phyloP scores from a whole-genome alignment of 352 stramenopile species.

The Phytophthora cajani region DNA sequence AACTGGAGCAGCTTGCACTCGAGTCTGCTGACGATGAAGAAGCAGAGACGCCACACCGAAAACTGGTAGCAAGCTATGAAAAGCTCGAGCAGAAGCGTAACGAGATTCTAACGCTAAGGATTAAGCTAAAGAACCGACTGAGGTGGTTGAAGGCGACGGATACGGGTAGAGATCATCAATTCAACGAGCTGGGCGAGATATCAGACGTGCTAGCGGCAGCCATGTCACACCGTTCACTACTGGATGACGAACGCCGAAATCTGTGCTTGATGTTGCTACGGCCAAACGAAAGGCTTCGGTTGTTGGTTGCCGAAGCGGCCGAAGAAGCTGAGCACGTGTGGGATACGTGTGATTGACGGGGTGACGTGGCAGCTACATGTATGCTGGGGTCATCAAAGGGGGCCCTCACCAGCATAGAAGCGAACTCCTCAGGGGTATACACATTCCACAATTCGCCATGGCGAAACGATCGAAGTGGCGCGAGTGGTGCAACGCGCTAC shows the following conservation, averaged over 20 bases:
- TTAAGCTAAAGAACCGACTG: background rate
- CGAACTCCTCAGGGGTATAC: too few relatives aligned
- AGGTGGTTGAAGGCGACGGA: background rate
- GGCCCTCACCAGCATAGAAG: too few relatives aligned
- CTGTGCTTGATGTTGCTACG: background rate
- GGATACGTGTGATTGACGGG: background rate
- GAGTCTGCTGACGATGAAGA: background rate
- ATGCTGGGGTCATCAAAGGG: too few relatives aligned
- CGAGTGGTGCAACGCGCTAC: background rate
- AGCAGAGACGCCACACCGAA: background rate
- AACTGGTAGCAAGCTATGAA: background rate
- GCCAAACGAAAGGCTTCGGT: background rate
- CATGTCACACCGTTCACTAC: background rate
- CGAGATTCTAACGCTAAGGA: background rate
- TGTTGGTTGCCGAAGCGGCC: background rate
- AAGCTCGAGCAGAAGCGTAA: background rate
- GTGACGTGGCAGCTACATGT: too few relatives aligned
- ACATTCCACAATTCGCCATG: too few relatives aligned
- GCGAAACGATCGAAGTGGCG: background rate
- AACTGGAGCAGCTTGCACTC: background rate
- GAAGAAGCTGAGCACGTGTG: background rate
- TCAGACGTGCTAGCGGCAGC: background rate
- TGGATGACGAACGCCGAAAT: background rate
- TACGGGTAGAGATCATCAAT: background rate
- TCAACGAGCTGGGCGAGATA: background rate